Evolutionary conservation across 768 basidiomycete genomes (phyloP).

Genomic region (Suillus plorans): DNA sequence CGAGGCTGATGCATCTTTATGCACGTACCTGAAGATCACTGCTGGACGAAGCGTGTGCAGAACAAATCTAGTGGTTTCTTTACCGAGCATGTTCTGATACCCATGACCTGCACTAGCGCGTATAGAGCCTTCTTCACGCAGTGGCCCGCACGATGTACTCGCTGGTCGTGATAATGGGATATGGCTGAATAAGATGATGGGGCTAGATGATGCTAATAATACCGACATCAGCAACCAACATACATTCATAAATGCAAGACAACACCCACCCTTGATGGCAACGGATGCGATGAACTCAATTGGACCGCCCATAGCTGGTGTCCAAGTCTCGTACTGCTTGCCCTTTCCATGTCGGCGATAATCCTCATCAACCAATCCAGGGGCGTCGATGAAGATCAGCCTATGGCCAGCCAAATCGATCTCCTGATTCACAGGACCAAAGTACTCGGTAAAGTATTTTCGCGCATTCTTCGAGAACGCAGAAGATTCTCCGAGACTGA

Average conservation of each 20-base stretch:
- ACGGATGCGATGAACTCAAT: constrained; percentile 59
- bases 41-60: constrained; percentile 64
- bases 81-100: constrained; percentile 81
- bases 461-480: constrained; percentile 55
- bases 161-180: constrained; percentile 82
- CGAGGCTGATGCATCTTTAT: background rate
- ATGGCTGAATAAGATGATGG: constrained; percentile 75
- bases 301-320: constrained; percentile 49
- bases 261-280: constrained; percentile 20
- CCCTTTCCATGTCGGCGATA: constrained; percentile 58
- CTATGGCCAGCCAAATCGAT: constrained; percentile 67
- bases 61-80: constrained; percentile 74
- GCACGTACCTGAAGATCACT: constrained; percentile 66
- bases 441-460: constrained; percentile 55
- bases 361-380: constrained; percentile 82
- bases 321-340: constrained; percentile 55
- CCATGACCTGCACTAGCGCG: constrained; percentile 75
- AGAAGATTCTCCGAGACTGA: constrained; percentile 55
- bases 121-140: constrained; percentile 72
- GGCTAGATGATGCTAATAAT: constrained; percentile 33
- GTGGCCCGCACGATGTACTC: constrained; percentile 71
- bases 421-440: constrained; percentile 68
- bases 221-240: background rate
- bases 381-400: constrained; percentile 71
- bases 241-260: background rate